Evolutionary conservation across 441 rosid genomes (phyloP), one percentile per base, ranked within the genome.

Genomic region (Daphne laureola): DNA sequence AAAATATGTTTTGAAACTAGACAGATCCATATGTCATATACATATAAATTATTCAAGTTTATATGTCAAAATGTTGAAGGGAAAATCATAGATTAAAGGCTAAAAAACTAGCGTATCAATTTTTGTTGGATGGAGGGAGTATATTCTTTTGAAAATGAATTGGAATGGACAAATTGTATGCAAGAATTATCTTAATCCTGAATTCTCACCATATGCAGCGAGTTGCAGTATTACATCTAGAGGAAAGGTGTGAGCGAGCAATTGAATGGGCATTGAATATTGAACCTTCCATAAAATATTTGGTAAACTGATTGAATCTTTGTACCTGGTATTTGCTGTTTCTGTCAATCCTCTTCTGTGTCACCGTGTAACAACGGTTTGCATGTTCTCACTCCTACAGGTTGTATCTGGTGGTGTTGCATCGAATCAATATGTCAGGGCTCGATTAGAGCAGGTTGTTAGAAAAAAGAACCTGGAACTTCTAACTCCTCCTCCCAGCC

Each of bases 351-450:
- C 54, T 54, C 50, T 70, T 43, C 48, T 57, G 47, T 51, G 50
- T 57, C 40, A 15, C 50, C 58, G 49, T 63, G 36, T 71, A 48
- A 61, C 17, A 35, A 14, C 53, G 17, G 16, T 43, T 45, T 21
- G 52, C 41, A 18, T 18, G 2, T 51, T 53, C 53, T 51, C 36
- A 47, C 14, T 63, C 42, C 21, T 74, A 50, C 75, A 92, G 98
- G 94, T 86, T 46, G 86, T 92, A 52, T 84, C 96, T 6, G 98
- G 98, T 70, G 97, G 96, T 43, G 98, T 92, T 69, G 98, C 97
- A 46, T 92, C 97, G 11, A 92, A 92, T 68, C 71, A 75, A 49
- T 80, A 75, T 66, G 92, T 89, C 17, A 78, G 96, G 55, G 42
- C 71, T 59, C 83, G 60, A 59, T 89, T 92, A 47, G 68, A 81